Evolutionary conservation across 805 yeast genomes (phyloP), one percentile per base, ranked within the genome.

Genomic region (Pichia exigua): DNA sequence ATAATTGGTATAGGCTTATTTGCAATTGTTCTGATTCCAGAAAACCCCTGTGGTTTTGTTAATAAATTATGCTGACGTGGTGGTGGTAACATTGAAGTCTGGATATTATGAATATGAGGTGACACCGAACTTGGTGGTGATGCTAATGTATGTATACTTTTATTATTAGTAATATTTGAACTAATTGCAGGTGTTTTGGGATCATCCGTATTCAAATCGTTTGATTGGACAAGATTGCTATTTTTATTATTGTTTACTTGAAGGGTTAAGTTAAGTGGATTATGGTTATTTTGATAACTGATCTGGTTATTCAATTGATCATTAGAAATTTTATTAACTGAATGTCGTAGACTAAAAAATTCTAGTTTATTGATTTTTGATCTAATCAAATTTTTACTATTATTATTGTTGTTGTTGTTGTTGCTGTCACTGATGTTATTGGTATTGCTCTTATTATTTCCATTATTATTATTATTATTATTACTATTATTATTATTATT

Each of bases 1-100:
- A 61, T 46, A 18, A 66, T 59, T 1, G 70, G 69, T 13, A 65
- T 50, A 20, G 70, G 70, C 49, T 65, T 66, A 52, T 63, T 62
- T 12, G 61, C 51, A 17, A 59, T 44, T 44, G 60, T 57, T 54
- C 68, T 59, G 50, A 65, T 62, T 44, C 63, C 67, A 30, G 55
- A 57, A 41, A 45, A 52, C 20, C 53, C 49, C 24, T 40, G 26
- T 30, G 44, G 50, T 27, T 49, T 48, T 17, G 20, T n/a, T 12
- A 54, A 20, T 32, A 63, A 48, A 15, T 53, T 45, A 42, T 54
- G 50, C 20, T 58, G 53, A 50, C 68, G 55, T 42, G 69, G 70
- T 9, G 69, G 69, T 20, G 70, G 70, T 18, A 64, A 51, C 59
- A 58, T 52, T 20, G 63, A 52, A 12, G 62, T 59, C 17, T 54